Base-by-base conservation (phyloP, 2,329 filamentous ascomycete genomes). In the Dryadomyces quercivorus region DNA sequence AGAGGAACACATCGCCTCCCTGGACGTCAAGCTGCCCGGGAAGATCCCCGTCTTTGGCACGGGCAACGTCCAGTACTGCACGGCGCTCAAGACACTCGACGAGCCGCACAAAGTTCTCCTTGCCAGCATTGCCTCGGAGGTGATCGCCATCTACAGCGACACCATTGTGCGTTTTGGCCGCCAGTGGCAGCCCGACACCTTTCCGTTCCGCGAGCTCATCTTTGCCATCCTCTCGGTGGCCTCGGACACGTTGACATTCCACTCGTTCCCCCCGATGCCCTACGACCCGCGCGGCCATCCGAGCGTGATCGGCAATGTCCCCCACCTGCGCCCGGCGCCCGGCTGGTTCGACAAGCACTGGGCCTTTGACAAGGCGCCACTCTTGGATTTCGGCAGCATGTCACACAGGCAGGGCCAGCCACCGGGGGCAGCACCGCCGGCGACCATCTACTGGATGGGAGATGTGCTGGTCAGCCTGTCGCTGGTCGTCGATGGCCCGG, bases 361-460 rank as follows among this genome's bases (percentile, higher is more conserved):
- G 38, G 50, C 18, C 6, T 21, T 26, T 21, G 22, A 15, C 16
- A 6, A n/a, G 15, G 40, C 52, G 1, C 52, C 55, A 1, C 51
- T 56, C 2, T 18, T 43, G 5, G 38, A 48, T 18, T 56, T 56
- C 18, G 22, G 55, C 5, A 26, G 48, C 26, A 43, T 15, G 7
- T 26, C 55, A 9, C 49, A 56, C 20, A 5, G 12, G 10, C 31
- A 44, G 2, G 20, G 22, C 16, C 8, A 10, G 7, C 52, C 49
- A 4, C 48, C 52, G 1, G 52, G 52, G 2, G 49, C 52, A 1
- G 43, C 55, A 1, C 52, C 55, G 2, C 8, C 21, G 3, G 49
- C 51, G 16, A 46, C 55, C 1, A 56, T 5, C 13, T 56, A 56
- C 52, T 56, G 52, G 55, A 15, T 56, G 3, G 38, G 38, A 22